Percentiles rank a stretch among this genome's conserved stretches.
Evolutionary conservation across 306 rosid species (phyloP).

Genomic region (Mucuna pruriens): DNA sequence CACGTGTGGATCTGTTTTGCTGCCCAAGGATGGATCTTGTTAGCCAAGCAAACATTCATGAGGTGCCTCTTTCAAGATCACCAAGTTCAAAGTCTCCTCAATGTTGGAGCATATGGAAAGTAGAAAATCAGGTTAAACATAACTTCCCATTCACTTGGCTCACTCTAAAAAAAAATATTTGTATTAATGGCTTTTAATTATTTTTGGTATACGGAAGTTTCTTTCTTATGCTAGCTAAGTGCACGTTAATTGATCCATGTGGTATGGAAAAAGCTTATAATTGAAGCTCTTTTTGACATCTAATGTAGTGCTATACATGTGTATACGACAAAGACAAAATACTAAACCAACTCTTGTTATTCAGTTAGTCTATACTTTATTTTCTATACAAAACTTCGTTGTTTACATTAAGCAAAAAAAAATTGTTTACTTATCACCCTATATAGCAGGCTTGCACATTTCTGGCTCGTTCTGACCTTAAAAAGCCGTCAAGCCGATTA

Average conservation of each 20-base stretch:
- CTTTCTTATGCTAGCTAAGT: neutral
- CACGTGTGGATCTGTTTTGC: conserved; percentile 66
- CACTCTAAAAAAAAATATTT: neutral
- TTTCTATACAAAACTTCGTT: too few relatives aligned
- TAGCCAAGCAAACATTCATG: conserved; percentile 82
- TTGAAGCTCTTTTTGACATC: too few relatives aligned
- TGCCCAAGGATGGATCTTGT: conserved; percentile 99
- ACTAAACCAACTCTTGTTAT: too few relatives aligned
- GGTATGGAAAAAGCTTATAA: conserved; percentile 10
- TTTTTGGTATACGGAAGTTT: neutral
- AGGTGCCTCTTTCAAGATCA: conserved; percentile 87
- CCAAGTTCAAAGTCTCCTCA: conserved; percentile 78
- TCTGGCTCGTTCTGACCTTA: conserved; percentile 88
- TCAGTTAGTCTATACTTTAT: too few relatives aligned
- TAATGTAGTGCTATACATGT: too few relatives aligned
- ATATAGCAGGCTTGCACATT: conserved; percentile 83
- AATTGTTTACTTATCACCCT: conserved; percentile 4
- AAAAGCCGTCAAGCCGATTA: conserved; percentile 80
- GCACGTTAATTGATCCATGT: conserved; percentile 2
- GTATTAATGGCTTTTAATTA: conserved; percentile 15
- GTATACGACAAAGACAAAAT: too few relatives aligned
- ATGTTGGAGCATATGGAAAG: conserved; percentile 99
- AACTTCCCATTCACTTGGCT: conserved; percentile 20
- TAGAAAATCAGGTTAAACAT: conserved; percentile 79
- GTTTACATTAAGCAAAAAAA: too few relatives aligned